phyloP scores from a whole-genome alignment of 2,329 filamentous ascomycete species.

The Pseudogymnoascus sp. region DNA sequence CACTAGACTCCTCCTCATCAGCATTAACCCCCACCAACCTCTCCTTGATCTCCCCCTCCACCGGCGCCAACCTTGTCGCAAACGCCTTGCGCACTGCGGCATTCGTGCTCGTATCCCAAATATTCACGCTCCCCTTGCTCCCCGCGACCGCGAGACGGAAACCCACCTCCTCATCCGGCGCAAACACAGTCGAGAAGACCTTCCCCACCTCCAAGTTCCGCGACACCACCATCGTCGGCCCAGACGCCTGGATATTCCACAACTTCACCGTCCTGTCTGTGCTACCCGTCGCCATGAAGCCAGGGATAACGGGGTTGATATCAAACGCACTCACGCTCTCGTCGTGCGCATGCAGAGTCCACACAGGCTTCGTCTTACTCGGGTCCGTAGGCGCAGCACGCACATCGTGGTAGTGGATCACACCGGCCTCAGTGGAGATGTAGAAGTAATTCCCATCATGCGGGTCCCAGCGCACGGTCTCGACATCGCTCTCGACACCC shows the following conservation, averaged over 20 bases:
- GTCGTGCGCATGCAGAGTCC: slow-evolving; percentile 94
- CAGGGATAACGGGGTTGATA: slow-evolving; percentile 80
- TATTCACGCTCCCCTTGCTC: slow-evolving; percentile 83
- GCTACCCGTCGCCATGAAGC: slow-evolving; percentile 87
- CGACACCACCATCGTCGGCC: slow-evolving; percentile 83
- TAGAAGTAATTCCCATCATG: slow-evolving; percentile 92
- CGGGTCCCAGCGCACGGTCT: slow-evolving; percentile 86
- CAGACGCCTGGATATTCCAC: slow-evolving; percentile 78
- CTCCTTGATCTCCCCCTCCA: slow-evolving; percentile 60
- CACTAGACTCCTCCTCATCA: slow-evolving; percentile 57
- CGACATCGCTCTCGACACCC: slow-evolving; percentile 93
- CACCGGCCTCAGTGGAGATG: slow-evolving; percentile 84
- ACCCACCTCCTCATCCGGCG: slow-evolving; percentile 79
- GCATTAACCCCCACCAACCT: slow-evolving; percentile 66
- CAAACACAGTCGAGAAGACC: slow-evolving; percentile 86
- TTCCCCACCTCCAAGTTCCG: slow-evolving; percentile 90
- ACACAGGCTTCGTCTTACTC: slow-evolving; percentile 71
- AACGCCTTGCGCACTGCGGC: slow-evolving; percentile 77
- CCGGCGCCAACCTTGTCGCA: slow-evolving; percentile 57
- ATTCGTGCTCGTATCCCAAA: slow-evolving; percentile 95
- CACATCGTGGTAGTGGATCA: slow-evolving; percentile 86
- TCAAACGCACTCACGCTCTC: slow-evolving; percentile 87
- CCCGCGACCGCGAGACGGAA: slow-evolving; percentile 91
- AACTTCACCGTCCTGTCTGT: slow-evolving; percentile 94
- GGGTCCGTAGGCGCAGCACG: slow-evolving; percentile 68